Evolutionary conservation across 2,329 filamentous ascomycete genomes (phyloP), one percentile per base, ranked within the genome.

Genomic region (Aspergillus ochraceus): DNA sequence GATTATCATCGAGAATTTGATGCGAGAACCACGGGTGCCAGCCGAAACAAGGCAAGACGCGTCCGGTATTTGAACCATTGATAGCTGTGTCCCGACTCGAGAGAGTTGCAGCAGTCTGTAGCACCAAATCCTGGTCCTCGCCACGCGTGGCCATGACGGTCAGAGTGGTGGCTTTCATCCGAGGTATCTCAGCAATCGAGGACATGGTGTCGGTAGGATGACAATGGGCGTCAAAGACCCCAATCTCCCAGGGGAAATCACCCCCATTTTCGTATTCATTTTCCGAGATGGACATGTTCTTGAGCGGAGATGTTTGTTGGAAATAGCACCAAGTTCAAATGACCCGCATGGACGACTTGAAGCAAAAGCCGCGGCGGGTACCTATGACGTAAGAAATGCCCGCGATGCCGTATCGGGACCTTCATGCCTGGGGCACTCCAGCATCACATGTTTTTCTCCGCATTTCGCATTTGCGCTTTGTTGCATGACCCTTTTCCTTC

Each of bases 21-120:
- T 89, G 81, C 0, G 86, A 85, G 69, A 88, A 88, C 86, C 86
- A 89, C 0, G 86, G 86, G 72, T 89, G 86, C 86, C 86, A 89
- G 42, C 86, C 86, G 69, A 88, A 89, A 54, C 83, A 84, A 0
- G 86, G 86, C 0, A 88, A 67, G 26, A 88, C 74, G 59, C 79
- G 80, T 61, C 79, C 76, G 49, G 76, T 64, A 24, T 32, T 64
- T n/a, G 53, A 55, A 20, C 57, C 54, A 52, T 61, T 45, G 12
- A 55, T 45, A 12, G 52, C 50, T 22, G 36, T 62, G 9, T 71
- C 12, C 14, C 36, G 32, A 3, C 14, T 50, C 50, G 65, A 63
- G 10, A 68, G 53, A 4, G 62, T 58, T 12, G 77, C 69, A 5
- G 85, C 84, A 22, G 80, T 76, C 29, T 81, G 66, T 2, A 77